Evolutionary conservation across 345 rosid genomes (phyloP), one percentile per base, ranked within the genome.

Genomic region (Acer saccharum): DNA sequence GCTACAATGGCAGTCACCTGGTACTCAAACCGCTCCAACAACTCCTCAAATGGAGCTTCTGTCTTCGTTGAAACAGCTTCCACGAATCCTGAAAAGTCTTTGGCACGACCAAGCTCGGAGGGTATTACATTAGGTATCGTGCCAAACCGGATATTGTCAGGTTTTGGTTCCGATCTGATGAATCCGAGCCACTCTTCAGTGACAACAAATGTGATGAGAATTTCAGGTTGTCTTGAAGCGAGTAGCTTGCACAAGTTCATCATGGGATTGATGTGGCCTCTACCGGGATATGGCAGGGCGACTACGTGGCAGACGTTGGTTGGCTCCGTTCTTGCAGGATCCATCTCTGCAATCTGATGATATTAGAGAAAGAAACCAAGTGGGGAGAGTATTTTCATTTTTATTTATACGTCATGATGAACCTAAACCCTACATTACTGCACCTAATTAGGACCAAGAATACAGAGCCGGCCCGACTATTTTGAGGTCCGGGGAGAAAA

Each of bases 121-220:
- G 89, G 92, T 72, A 87, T 77, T 27, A 87, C 86, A 79, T 86
- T 87, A 9, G 92, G 90, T 17, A 87, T 63, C 1, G 90, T 76
- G 35, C 69, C 71, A 72, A 87, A 82, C 7, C 75, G 67, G 65
- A 91, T 74, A 58, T 76, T 79, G 65, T 27, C 64, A 0, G 90
- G 90, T 74, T 78, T 87, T 2, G 77, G 64, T 32, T 87, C 85
- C 12, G 87, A 75, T 52, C 80, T 80, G 23, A 91, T 78, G 81
- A 84, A 69, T 20, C 88, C 85, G 46, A 84, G 80, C 92, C 97
- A 93, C 83, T 93, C 97, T 76, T 92, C 89, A 0, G 92, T 93
- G 76, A 92, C 72, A 39, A 89, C 92, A 67, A 90, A 86, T 8
- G 90, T 87, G 63, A 90, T 79, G 78, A 82, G 61, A 64, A 90